These are phyloP conservation scores for Panaeolus cyanescens DNA, from an alignment of 768 basidiomycete genomes.

Conservation along the genomic window DNA sequence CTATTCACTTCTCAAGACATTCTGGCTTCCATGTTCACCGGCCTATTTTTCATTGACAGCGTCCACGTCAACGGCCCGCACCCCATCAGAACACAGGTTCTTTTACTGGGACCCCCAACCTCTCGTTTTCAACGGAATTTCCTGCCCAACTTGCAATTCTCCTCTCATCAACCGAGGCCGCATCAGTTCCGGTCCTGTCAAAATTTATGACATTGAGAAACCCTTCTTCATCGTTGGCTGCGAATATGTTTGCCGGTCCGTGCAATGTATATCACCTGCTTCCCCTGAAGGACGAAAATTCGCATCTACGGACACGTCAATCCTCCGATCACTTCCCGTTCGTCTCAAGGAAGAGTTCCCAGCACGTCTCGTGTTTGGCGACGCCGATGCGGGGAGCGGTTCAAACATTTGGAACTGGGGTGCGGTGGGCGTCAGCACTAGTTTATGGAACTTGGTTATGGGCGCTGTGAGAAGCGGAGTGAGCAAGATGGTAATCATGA, in stretches of 20 bases:
- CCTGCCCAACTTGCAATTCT: conserved; percentile 65
- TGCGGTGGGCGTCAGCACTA: conserved; percentile 67
- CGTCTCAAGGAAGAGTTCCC: conserved; percentile 78
- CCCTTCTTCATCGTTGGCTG: conserved; percentile 88
- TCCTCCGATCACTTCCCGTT: conserved; percentile 68
- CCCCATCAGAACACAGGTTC: conserved; percentile 74
- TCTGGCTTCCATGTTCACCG: conserved; percentile 82
- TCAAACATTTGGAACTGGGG: conserved; percentile 77
- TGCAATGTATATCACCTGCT: conserved; percentile 42
- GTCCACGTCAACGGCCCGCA: conserved; percentile 66
- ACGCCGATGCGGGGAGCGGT: conserved; percentile 58
- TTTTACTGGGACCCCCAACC: conserved; percentile 89
- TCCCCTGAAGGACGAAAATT: conserved; percentile 61
- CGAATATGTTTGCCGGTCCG: conserved; percentile 68
- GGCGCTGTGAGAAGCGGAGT: conserved; percentile 60
- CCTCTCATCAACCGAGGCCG: conserved; percentile 69
- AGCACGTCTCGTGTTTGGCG: conserved; percentile 57
- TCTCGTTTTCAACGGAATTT: conserved; percentile 80
- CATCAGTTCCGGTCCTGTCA: conserved; percentile 74
- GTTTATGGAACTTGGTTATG: conserved; percentile 74
- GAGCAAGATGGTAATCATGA: conserved; percentile 60
- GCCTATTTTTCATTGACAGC: conserved; percentile 77
- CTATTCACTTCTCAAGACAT: conserved; percentile 79
- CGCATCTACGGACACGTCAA: conserved; percentile 71
- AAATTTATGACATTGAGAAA: conserved; percentile 76